Evolutionary conservation across 768 basidiomycete species (phyloP), one percentile per base, ranked within the genome.

Genomic region (Royoungia palumana): DNA sequence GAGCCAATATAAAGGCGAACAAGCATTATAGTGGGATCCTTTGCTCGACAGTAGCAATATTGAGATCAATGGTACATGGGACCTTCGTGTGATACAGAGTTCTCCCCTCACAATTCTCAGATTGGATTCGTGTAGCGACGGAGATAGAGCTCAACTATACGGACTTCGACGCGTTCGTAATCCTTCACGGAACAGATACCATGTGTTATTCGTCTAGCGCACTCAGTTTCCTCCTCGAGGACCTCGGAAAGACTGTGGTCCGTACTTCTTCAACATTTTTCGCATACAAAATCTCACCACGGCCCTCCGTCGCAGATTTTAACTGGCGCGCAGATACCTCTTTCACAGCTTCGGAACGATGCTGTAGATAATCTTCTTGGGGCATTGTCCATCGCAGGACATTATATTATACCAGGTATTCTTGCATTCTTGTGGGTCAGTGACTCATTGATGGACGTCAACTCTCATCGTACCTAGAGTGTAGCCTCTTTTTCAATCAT

Each of bases 61-160:
- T 42, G 89, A 87, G 56, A 89, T 87, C 28, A 73, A 81, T 51
- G 89, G 89, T 89, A 61, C 54, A 56, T 40, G 27, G 27, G 11
- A n/a, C 21, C 3, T 27, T n/a, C 19, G 3, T 49, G 41, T 34
- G 28, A 48, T 16, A 12, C 9, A 8, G 4, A n/a, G 28, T 11
- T 41, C 21, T 50, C 11, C 3, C 21, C 50, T 53, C 40, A 60
- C 44, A 36, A 43, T 58, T 50, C 34, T 46, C 61, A 89, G 92
- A 93, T 60, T 94, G 92, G 91, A 85, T 93, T 56, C 78, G 90
- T 9, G 85, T 97, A 28, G 89, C 92, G 0, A 85, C 83, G 1
- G 94, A 97, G 60, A 92, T 97, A 56, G 92, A 95, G 61, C 81
- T 93, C 44, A 96, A 96, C 64, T 96, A 96, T 61, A 65, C 76